A percentile compares a stretch with the other conserved stretches of the same genome.
Evolutionary conservation across 164 flowering plant species (phyloP).

Genomic region (Nymphaea thermarum): DNA sequence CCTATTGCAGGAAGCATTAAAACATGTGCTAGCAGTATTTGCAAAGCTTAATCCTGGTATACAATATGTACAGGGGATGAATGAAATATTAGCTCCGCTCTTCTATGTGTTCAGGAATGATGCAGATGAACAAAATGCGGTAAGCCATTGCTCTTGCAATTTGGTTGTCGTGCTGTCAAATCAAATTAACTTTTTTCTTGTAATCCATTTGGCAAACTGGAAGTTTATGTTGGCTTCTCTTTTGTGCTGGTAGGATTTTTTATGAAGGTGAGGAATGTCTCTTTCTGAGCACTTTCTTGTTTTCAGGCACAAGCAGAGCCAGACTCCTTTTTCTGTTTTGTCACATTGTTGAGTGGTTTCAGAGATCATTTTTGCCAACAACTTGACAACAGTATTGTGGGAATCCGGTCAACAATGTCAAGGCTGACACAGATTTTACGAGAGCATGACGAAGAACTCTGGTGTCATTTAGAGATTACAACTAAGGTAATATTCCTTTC

Average conservation of each 20-base stretch:
- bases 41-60: constrained; percentile 97
- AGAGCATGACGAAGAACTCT: constrained; percentile 97
- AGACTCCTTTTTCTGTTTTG: constrained; percentile 96
- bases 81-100: constrained; percentile 92
- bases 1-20: constrained; percentile 51
- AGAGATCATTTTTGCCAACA: constrained; percentile 92
- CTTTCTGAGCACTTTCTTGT: background rate
- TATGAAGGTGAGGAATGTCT: background rate
- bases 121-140: constrained; percentile 75
- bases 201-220: background rate
- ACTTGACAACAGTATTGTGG: constrained; percentile 94
- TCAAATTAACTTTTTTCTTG: background rate
- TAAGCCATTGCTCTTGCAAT: constrained; percentile 17
- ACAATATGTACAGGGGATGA: constrained; percentile 99
- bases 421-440: constrained; percentile 69
- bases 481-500: constrained; percentile 45
- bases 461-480: constrained; percentile 98
- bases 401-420: constrained; percentile 85
- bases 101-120: constrained; percentile 82
- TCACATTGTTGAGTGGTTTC: constrained; percentile 83
- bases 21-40: constrained; percentile 62
- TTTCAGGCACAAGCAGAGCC: constrained; percentile 85
- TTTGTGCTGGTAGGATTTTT: too few relatives aligned
- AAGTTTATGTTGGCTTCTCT: background rate
- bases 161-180: too few relatives aligned